Evolutionary conservation across 2,329 filamentous ascomycete species (phyloP).

Genomic region (Ploettnerulaceae sp.): DNA sequence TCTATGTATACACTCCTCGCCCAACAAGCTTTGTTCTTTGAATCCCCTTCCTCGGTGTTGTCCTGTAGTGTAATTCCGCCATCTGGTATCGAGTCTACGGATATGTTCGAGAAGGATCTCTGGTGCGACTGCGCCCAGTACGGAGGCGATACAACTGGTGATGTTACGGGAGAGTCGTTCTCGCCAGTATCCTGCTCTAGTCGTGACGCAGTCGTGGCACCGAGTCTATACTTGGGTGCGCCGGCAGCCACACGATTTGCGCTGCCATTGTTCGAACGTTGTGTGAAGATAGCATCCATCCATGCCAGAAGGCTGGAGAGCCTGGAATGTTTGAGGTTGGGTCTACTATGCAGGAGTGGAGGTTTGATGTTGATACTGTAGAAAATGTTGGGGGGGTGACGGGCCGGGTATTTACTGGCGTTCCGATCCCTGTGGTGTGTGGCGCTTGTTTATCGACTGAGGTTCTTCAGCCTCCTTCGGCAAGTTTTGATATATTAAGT

Average conservation of each 20-base stretch:
- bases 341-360: neutral
- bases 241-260: slow-evolving; percentile 9
- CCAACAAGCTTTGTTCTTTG: slow-evolving; percentile 56
- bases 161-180: slow-evolving; percentile 18
- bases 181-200: slow-evolving; percentile 7
- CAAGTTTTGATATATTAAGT: no score
- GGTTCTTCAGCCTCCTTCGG: slow-evolving; percentile 3
- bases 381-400: neutral
- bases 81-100: slow-evolving; percentile 42
- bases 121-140: slow-evolving; percentile 37
- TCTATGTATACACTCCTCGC: slow-evolving; percentile 57
- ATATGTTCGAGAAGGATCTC: slow-evolving; percentile 40
- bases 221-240: slow-evolving; percentile 9
- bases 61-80: slow-evolving; percentile 58
- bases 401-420: neutral
- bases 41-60: slow-evolving; percentile 46
- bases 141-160: slow-evolving; percentile 36
- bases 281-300: slow-evolving; percentile 11
- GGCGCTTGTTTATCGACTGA: neutral
- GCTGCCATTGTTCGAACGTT: slow-evolving; percentile 13
- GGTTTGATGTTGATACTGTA: slow-evolving; percentile 23
- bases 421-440: neutral
- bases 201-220: slow-evolving; percentile 11
- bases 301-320: slow-evolving; percentile 14
- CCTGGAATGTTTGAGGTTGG: slow-evolving; percentile 5